Base-by-base conservation (phyloP, 2,329 filamentous ascomycete genomes). In the Xylariaceae sp. region DNA sequence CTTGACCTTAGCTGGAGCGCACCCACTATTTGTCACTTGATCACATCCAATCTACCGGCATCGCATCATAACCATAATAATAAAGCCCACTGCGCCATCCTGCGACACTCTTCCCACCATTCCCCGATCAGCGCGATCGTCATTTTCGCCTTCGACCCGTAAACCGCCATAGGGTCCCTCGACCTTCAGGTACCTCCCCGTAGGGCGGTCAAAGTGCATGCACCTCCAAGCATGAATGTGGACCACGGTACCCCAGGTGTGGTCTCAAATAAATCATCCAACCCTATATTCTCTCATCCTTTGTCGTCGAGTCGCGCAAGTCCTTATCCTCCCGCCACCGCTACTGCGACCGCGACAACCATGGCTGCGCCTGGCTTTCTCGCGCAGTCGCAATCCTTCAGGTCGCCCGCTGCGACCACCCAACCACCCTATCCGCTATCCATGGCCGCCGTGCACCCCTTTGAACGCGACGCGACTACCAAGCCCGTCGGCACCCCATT, bases 311-410 rank as follows among this genome's bases (percentile, higher is more conserved):
- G 46, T 58, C 67, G 64, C 59, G 60, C 64, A 40, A 65, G 60
- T 59, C 52, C 62, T 29, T 65, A 65, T 40, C 54, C 61, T 46
- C 44, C 62, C 18, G 53, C 61, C 47, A 52, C 60, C 44, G 29
- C 60, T 48, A 29, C 60, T 20, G 45, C 64, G 29, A 58, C 57
- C 40, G 72, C 70, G 53, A 68, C 67, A 57, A 66, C 70, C 60
- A 82, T 83, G 80, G 73, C 79, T 58, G 71, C 76, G 52, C 70
- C 78, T 42, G 70, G 73, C 57, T 81, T 77, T 64, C 66, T 77
- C 50, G 69, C 74, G 50, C 70, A 74, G 53, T 67, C 73, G 54
- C 76, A 74, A 57, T 64, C 74, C 29, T 77, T 78, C 56, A 69
- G 75, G 67, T 62, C 72, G 57, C 29, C 67, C 41, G 59, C 65